Percentiles rank a stretch among this genome's conserved stretches.
phyloP scores from a whole-genome alignment of 495 filamentous ascomycete species.

The Annulohypoxylon maeteangense region DNA sequence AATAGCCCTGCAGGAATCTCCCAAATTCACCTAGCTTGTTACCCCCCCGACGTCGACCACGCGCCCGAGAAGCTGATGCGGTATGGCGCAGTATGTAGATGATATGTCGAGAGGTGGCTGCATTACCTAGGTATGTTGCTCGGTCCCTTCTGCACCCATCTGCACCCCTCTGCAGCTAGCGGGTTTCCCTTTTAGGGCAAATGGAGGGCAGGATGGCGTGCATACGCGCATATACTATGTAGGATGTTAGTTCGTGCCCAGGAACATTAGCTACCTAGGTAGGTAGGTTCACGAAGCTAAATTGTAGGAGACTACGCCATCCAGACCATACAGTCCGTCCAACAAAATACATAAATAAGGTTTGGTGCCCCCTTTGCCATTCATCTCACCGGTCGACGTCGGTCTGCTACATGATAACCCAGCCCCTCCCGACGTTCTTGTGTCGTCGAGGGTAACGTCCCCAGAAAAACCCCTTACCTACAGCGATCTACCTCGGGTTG shows the following conservation, averaged over 20 bases:
- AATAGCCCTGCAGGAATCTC: constrained; percentile 40
- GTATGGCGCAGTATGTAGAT: constrained; percentile 35
- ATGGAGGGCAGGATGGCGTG: constrained; percentile 31
- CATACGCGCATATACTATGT: constrained; percentile 21
- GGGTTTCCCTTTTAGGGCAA: constrained; percentile 36
- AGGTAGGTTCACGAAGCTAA: constrained; percentile 29
- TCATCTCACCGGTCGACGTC: constrained; percentile 21
- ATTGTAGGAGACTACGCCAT: constrained; percentile 9
- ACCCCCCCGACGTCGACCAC: constrained; percentile 26
- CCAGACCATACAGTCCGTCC: neutral
- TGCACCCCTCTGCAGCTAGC: constrained; percentile 24
- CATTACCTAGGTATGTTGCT: constrained; percentile 23
- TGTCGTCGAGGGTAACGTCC: constrained; percentile 23
- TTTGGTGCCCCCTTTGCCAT: constrained; percentile 21
- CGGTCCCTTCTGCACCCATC: constrained; percentile 32
- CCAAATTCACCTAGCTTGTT: constrained; percentile 40
- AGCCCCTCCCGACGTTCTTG: constrained; percentile 18
- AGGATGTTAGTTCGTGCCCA: constrained; percentile 31
- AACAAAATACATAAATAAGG: constrained; percentile 35
- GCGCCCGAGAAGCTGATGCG: constrained; percentile 37
- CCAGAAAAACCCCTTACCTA: constrained; percentile 26
- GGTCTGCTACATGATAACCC: constrained; percentile 24
- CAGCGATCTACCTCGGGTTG: constrained; percentile 39
- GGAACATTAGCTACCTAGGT: constrained; percentile 29
- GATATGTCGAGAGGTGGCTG: constrained; percentile 41